Evolutionary conservation across 495 filamentous ascomycete species (phyloP).

Genomic region (Oidiodendron maius): DNA sequence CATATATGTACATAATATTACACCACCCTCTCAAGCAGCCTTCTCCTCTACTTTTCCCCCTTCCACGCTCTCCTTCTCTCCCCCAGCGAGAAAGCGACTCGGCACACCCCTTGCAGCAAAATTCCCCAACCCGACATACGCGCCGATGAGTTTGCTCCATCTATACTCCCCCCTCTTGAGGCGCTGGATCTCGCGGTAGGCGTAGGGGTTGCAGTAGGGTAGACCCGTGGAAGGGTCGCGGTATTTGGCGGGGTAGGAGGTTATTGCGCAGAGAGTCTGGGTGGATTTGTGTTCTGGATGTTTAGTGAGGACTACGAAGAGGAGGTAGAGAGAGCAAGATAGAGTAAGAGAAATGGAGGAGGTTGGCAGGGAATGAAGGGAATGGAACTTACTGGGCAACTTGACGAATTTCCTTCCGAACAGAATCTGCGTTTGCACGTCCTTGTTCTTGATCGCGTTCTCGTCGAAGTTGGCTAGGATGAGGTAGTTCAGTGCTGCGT

Average conservation of each 20-base stretch:
- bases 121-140: conserved; percentile 61
- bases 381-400: conserved; percentile 36
- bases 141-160: conserved; percentile 71
- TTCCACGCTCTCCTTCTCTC: not conserved
- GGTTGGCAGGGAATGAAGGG: conserved; percentile 1
- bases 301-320: conserved; percentile 10
- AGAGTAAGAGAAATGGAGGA: not conserved
- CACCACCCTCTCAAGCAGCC: too few relatives aligned
- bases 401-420: conserved; percentile 49
- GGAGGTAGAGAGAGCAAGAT: not conserved
- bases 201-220: conserved; percentile 66
- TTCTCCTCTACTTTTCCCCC: not conserved
- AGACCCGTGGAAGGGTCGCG: conserved; percentile 72
- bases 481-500: conserved; percentile 31
- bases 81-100: conserved; percentile 46
- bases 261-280: conserved; percentile 65
- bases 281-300: conserved; percentile 23
- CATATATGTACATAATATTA: too few relatives aligned
- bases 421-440: conserved; percentile 47
- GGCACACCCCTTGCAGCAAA: conserved; percentile 63
- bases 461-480: conserved; percentile 54
- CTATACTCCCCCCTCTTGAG: conserved; percentile 60
- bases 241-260: conserved; percentile 69
- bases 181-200: conserved; percentile 65
- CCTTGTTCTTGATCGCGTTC: conserved; percentile 44